A percentile compares a stretch with the other conserved stretches of the same genome.
Conservation (phyloP, 106 monocot genomes). For the Vanilla planifolia region DNA sequence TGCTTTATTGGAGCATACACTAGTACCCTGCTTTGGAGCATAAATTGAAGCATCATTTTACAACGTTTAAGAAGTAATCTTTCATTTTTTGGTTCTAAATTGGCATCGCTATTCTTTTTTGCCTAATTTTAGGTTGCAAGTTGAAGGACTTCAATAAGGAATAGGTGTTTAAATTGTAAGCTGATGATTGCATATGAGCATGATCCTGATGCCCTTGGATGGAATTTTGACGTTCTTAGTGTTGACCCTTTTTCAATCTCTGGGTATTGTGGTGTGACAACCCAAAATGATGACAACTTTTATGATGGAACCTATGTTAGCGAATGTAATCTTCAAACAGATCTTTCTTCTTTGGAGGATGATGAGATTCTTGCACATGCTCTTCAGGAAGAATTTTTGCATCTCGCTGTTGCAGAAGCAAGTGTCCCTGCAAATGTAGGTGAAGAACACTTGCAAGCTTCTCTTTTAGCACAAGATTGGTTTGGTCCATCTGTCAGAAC, state of each 20-base stretch:
- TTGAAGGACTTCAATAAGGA: neutral
- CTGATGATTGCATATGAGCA: constrained; percentile 74
- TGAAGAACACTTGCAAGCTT: constrained; percentile 48
- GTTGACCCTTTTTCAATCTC: constrained; percentile 46
- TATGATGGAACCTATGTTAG: constrained; percentile 32
- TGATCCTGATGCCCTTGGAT: constrained; percentile 70
- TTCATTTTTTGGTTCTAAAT: neutral
- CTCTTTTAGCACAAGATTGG: constrained; percentile 70
- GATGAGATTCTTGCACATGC: constrained; percentile 44
- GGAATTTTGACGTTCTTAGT: constrained; percentile 62
- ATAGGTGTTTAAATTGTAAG: constrained; percentile 10
- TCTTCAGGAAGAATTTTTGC: constrained; percentile 71
- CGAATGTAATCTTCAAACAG: constrained; percentile 47
- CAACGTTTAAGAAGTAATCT: neutral
- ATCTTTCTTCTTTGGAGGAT: constrained; percentile 26
- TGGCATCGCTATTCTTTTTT: neutral
- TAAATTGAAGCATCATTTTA: neutral
- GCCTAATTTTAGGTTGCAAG: neutral
- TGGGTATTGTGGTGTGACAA: constrained; percentile 48
- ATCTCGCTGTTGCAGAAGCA: constrained; percentile 57
- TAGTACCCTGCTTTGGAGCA: neutral
- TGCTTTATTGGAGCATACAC: neutral
- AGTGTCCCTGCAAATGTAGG: constrained; percentile 36
- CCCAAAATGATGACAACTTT: constrained; percentile 34
- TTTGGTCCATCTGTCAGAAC: constrained; percentile 35